Evolutionary conservation across 2,329 filamentous ascomycete genomes (phyloP), one percentile per base, ranked within the genome.

Genomic region (Aspergillus quadricinctus): DNA sequence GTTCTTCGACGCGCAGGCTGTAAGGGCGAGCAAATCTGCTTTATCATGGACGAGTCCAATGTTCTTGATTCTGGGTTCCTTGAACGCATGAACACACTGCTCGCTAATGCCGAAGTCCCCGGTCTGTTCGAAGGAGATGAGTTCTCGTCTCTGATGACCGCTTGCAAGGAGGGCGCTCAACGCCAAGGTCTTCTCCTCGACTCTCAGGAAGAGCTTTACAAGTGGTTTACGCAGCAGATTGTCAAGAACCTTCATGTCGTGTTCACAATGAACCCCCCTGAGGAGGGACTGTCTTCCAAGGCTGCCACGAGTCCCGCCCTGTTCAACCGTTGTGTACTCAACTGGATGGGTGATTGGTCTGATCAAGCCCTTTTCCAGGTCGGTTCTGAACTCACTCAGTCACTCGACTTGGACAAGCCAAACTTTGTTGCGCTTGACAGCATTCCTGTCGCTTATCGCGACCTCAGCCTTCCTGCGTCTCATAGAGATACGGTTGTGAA

Each of bases 281-380:
- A 97, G 70, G 94, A 94, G 65, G 93, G 94, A 0, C 79, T 99
- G 8, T 94, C 90, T 1, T 96, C 92, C 31, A 97, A 97, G 79
- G 94, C 94, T 55, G 95, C 94, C 28, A 99, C 95, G 3, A 97
- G 92, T 83, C 94, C 94, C 58, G 94, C 94, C 43, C 78, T 99
- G 69, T 99, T 99, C 88, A 99, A 99, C 80, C 88, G 94, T 82
- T 99, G 94, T 71, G 94, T 99, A 50, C 87, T 99, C 66, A 99
- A 99, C 77, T 99, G 94, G 94, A 97, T 99, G 72, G 94, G 94
- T 62, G 94, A 99, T 77, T 99, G 94, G 94, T 99, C 94, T 52
- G 94, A 99, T 73, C 94, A 99, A 77, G 95, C 94, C 40, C 83
- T 99, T 21, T 99, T 95, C 86, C 95, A 99, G 75, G 95, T 99